A percentile compares a stretch with the other conserved stretches of the same genome.
phyloP scores from a whole-genome alignment of 1,139 yeast genomes.

The Debaryomycetaceae sp. region DNA sequence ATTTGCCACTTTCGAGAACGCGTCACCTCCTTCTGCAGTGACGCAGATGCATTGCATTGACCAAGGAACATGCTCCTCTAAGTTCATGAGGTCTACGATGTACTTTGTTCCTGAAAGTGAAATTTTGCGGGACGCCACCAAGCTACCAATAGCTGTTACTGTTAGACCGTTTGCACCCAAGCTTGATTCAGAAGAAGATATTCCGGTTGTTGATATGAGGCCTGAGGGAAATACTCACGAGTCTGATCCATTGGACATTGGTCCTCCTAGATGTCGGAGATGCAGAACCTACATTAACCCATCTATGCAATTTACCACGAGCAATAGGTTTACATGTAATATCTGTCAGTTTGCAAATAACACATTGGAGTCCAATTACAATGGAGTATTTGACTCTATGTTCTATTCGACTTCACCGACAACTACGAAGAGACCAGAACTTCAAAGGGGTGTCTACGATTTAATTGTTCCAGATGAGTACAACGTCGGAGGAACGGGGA shows the following conservation, averaged over 20 bases:
- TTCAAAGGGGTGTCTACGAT: conserved; percentile 83
- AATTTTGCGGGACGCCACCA: conserved; percentile 63
- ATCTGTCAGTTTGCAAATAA: conserved; percentile 77
- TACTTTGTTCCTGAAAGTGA: conserved; percentile 81
- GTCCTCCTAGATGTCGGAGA: conserved; percentile 87
- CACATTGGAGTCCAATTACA: conserved; percentile 65
- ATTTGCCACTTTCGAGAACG: conserved; percentile 70
- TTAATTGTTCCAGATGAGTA: conserved; percentile 73
- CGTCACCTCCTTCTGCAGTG: conserved; percentile 80
- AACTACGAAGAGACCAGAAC: conserved; percentile 58
- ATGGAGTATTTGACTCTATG: conserved; percentile 60
- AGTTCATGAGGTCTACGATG: conserved; percentile 75
- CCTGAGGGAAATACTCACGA: conserved; percentile 23
- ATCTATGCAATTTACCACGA: conserved; percentile 66
- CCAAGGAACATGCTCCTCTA: conserved; percentile 83
- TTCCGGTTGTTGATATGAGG: conserved; percentile 69
- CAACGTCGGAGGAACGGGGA: conserved; percentile 43
- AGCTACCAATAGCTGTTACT: conserved; percentile 77
- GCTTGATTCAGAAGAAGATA: conserved; percentile 45
- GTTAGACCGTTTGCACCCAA: conserved; percentile 80
- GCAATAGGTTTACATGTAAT: conserved; percentile 74
- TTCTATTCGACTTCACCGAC: conserved; percentile 60
- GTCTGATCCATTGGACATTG: conserved; percentile 36
- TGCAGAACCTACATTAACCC: conserved; percentile 92
- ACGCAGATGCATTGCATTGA: conserved; percentile 69